Evolutionary conservation across 1,139 yeast species (phyloP), one percentile per base, ranked within the genome.

Genomic region (Yamadazyma oceani): DNA sequence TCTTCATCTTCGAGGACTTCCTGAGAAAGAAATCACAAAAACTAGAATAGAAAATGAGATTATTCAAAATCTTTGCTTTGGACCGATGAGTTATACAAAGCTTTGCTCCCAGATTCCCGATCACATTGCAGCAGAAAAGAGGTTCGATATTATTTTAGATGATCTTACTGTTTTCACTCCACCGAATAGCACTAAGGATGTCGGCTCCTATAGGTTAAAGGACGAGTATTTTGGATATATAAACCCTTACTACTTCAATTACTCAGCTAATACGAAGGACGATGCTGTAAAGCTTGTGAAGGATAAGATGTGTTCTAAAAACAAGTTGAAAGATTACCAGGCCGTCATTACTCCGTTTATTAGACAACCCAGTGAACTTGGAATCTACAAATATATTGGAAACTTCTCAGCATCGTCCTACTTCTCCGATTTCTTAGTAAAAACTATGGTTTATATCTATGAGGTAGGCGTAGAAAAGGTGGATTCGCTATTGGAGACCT

Each of bases 181-280:
- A 0, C 95, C 97, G 0, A 63, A 65, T 10, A 80, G 83, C 0
- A 51, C 77, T 2, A 76, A 75, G 34, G 94, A 85, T 44, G 68
- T 75, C 23, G 96, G 97, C 1, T 60, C 73, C 7, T 90, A 85
- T 54, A 64, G 75, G 24, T 65, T 92, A 37, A 87, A 85, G 50
- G 78, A 78, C 2, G 76, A 78, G 42, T 75, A 66, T 44, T 66
- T 69, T 38, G 63, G 60, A 4, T 65, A 73, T 27, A 70, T 90
- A 21, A 90, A 90, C 54, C 95, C 97, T 0, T 90, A 81, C 53
- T 90, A 84, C 57, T 73, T 86, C 45, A 89, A 88, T 51, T 85
- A 85, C 49, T 68, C 86, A 0, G 66, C 94, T 0, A 88, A 89
- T 47, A 81, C 80, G 38, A 76, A 90, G 42, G 96, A 89, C 41